phyloP scores from a whole-genome alignment of 768 basidiomycete species.

The Macrocybe gigantea region DNA sequence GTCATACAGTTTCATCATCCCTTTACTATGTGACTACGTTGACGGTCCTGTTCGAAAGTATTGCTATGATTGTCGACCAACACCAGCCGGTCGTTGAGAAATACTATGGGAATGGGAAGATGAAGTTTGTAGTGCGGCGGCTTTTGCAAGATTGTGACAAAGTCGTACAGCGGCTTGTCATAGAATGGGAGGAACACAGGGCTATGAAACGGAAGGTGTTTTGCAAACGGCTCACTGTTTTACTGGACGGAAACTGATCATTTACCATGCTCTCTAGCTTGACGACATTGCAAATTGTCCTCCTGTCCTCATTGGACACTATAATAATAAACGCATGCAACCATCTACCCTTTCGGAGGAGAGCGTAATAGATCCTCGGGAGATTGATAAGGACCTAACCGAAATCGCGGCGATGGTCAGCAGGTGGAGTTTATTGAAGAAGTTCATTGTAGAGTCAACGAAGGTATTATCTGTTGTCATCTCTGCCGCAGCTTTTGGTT shows the following conservation, averaged over 20 bases:
- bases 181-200: constrained; percentile 91
- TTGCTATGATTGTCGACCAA: constrained; percentile 95
- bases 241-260: background rate
- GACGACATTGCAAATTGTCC: constrained; percentile 40
- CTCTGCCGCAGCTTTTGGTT: no score
- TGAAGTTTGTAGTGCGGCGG: constrained; percentile 70
- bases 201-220: constrained; percentile 72
- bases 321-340: constrained; percentile 22
- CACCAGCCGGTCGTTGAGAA: constrained; percentile 98
- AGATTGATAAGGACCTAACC: constrained; percentile 85
- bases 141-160: constrained; percentile 85
- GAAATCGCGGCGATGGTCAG: constrained; percentile 89
- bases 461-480: constrained; percentile 32
- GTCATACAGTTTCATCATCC: constrained; percentile 73
- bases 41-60: constrained; percentile 90
- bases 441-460: constrained; percentile 75
- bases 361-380: constrained; percentile 70
- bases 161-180: constrained; percentile 67
- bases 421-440: constrained; percentile 86
- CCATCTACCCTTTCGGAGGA: constrained; percentile 36
- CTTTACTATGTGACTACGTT: constrained; percentile 87
- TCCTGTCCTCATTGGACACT: constrained; percentile 24
- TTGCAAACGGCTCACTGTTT: background rate
- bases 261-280: constrained; percentile 27
- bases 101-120: constrained; percentile 89